Base-by-base conservation (phyloP, 148 eudicot species). In the Nepenthes gracilis region DNA sequence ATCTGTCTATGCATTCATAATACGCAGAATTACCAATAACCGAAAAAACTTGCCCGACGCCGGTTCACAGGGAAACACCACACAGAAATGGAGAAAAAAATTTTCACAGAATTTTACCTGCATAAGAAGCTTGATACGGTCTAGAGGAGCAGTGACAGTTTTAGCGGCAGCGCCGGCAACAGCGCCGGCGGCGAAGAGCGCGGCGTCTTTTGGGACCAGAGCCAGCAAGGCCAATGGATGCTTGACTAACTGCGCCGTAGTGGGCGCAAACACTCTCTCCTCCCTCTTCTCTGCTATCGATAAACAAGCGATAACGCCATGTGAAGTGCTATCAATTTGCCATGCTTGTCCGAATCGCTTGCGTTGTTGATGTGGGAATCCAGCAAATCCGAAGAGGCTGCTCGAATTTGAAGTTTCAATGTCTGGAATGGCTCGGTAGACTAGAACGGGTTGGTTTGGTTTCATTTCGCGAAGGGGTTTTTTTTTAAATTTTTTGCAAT, bases 91-190 rank as follows among this genome's bases (percentile, higher is more conserved):
- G 6, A 7, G 12, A 35, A 51, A 14, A 64, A 43, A 1, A 38
- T 37, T n/a, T 2, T 4, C 5, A 49, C 65, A 35, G 35, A 33
- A 38, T 55, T 7, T 10, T 43, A 84, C 97, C 91, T 90, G 97
- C 97, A 90, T 83, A 43, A 90, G 85, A 59, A 92, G 86, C 88
- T 92, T 92, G 54, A 88, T 78, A 1, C 97, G 88, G 67, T 92
- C 96, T 36, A 88, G 94, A 14, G 97, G 97, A 9, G 96, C 97
- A 9, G 90, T 92, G 50, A 92, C 70, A 12, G 86, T 75, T 61
- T 92, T 92, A 1, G 96, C 90, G 5, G 85, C 86, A 34, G 90
- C 94, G 6, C 97, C 96, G 33, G 93, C 93, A 63, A 88, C 58
- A 0, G 97, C 97, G 3, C 97, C 97, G 15, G 97, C 91, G 35